phyloP scores from a whole-genome alignment of 164 flowering plant genomes.

The Annona cherimola region DNA sequence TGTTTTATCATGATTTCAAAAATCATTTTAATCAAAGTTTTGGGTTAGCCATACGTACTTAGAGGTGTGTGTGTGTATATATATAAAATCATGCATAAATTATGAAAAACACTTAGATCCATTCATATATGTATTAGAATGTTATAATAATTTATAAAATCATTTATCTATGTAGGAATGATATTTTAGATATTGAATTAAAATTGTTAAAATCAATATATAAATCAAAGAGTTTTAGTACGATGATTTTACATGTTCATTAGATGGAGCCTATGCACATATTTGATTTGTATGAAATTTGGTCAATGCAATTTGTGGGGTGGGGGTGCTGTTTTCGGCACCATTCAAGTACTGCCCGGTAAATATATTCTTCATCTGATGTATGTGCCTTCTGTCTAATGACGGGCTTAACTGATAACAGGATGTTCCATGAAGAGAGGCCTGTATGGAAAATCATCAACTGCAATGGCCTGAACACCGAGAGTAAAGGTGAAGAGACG shows the following conservation, averaged over 20 bases:
- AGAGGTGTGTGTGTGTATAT: no score
- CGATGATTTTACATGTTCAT: no score
- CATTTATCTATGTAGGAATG: no score
- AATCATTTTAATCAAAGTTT: no score
- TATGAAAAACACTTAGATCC: no score
- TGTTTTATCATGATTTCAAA: no score
- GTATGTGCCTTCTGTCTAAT: not conserved
- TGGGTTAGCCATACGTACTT: no score
- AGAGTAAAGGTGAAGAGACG: conserved; percentile 25
- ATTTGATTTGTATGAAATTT: not conserved
- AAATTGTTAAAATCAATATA: not conserved
- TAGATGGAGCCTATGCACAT: not conserved
- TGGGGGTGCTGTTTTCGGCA: not conserved
- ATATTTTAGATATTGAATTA: no score
- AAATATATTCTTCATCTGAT: not conserved
- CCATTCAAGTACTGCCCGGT: not conserved
- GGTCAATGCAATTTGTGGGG: not conserved
- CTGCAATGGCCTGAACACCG: conserved; percentile 64
- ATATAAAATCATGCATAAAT: no score
- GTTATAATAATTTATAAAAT: no score
- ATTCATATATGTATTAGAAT: no score
- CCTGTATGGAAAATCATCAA: conserved; percentile 75
- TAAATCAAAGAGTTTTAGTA: not conserved
- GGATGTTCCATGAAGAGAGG: conserved; percentile 77
- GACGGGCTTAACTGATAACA: conserved; percentile 23